Base-by-base conservation (phyloP, 257 asterid genomes). In the Solanum virginianum region DNA sequence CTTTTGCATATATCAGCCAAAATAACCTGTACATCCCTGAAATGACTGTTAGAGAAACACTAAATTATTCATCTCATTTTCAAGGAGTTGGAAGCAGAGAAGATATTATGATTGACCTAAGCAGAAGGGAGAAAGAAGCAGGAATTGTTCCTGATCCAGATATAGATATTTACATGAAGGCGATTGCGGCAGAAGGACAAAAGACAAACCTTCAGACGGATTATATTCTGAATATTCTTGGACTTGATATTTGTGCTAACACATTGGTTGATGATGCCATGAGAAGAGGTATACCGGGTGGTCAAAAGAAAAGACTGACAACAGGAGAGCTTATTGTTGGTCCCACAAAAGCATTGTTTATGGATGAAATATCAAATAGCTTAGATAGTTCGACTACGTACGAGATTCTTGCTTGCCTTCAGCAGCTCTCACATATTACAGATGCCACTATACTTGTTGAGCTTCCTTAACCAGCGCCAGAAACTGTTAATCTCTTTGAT, bases 141-240 rank as follows among this genome's bases (percentile, higher is more conserved):
- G 94, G 92, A 80, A 86, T 93, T 74, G 89, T 90, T 84, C 98
- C 97, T n/a, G 97, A 94, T 88, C 94, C 93, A 55, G 93, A 91
- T 74, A 86, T 93, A 59, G 97, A 94, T 86, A 89, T 91, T 81
- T 94, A 90, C 86, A 93, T 93, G 97, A 93, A 92, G 94, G 94
- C 92, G 17, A 89, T 86, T 62, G 85, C 94, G 32, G 82, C 88
- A 36, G 91, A 88, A 89, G 94, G 94, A 83, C 91, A 86, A 85
- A 89, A 85, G 89, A 86, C 85, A 43, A 88, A 88, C 20, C 85
- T 89, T 70, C 94, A 90, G 71, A 92, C 92, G n/a, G 91, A 90
- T 87, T 90, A 92, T 88, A 84, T 92, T 65, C 84, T 92, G 82
- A 92, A 88, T 89, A 90, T 89, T 87, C 89, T 89, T 39, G 95